Conservation (phyloP, 805 yeast species). For the Zygosaccharomyces siamensis region DNA sequence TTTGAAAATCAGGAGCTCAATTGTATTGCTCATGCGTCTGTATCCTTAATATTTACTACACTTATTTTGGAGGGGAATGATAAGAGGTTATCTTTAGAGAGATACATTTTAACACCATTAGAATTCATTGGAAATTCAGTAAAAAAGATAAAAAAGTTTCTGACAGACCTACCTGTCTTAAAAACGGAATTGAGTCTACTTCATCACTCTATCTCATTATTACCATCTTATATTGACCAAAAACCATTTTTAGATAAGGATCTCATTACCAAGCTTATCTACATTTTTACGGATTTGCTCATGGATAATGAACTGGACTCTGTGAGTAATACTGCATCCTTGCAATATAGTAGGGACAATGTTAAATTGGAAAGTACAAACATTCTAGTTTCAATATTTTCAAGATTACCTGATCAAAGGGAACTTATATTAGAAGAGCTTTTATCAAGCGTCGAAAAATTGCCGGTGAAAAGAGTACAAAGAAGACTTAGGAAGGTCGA, state of each 20-base stretch:
- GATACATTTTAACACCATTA: constrained; percentile 39
- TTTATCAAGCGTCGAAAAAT: constrained; percentile 44
- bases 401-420: constrained; percentile 46
- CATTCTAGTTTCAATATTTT: constrained; percentile 39
- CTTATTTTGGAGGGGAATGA: constrained; percentile 41
- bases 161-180: constrained; percentile 12
- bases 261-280: constrained; percentile 55
- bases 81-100: constrained; percentile 44
- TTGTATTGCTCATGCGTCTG: constrained; percentile 33
- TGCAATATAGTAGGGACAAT: constrained; percentile 21
- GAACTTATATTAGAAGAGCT: constrained; percentile 58
- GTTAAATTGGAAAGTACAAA: constrained; percentile 22
- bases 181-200: constrained; percentile 17
- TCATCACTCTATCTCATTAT: constrained; percentile 16
- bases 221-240: constrained; percentile 24
- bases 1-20: constrained; percentile 13
- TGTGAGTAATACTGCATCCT: constrained; percentile 7
- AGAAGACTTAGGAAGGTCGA: constrained; percentile 23
- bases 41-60: constrained; percentile 38
- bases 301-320: constrained; percentile 17
- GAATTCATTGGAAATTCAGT: constrained; percentile 37
- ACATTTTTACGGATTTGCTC: constrained; percentile 35
- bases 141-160: constrained; percentile 31
- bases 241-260: constrained; percentile 43
- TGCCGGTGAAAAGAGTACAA: constrained; percentile 43